phyloP scores from a whole-genome alignment of 139 green algal species.

The Pseudopediastrum boryanum region DNA sequence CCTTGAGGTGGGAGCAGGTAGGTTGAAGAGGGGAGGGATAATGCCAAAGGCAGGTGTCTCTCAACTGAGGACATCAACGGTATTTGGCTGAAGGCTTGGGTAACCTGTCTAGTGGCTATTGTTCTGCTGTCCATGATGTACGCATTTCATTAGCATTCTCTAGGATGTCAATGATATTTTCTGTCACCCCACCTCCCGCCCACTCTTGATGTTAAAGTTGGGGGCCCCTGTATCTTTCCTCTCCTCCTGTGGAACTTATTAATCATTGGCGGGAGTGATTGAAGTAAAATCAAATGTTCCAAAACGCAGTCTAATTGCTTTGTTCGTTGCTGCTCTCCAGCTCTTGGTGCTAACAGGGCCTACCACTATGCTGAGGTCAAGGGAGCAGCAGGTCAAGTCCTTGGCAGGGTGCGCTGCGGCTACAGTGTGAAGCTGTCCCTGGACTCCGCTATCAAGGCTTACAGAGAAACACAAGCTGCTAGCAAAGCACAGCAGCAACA shows the following conservation, averaged over 20 bases:
- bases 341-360: conserved; percentile 49
- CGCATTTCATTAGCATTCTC: no score
- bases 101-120: neutral
- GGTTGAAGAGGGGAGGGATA: neutral
- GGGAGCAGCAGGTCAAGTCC: conserved; percentile 41
- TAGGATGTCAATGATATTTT: neutral
- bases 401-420: conserved; percentile 57
- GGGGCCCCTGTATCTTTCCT: neutral
- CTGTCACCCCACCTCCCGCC: neutral
- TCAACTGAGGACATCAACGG: no score
- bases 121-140: neutral
- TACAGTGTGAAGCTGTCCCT: conserved; percentile 52
- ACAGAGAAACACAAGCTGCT: no score
- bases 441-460: no score
- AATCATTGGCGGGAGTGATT: neutral
- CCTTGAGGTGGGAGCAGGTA: conserved; percentile 50
- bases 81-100: neutral
- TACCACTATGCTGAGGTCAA: conserved; percentile 58
- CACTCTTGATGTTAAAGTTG: neutral
- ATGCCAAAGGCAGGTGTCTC: conserved; percentile 1
- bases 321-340: conserved; percentile 5
- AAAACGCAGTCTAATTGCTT: neutral
- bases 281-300: neutral
- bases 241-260: neutral
- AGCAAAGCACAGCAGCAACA: neutral